A percentile compares a stretch with the other conserved stretches of the same genome.
phyloP scores from a whole-genome alignment of 208 protist species.

The Trypanosoma platydactyli region DNA sequence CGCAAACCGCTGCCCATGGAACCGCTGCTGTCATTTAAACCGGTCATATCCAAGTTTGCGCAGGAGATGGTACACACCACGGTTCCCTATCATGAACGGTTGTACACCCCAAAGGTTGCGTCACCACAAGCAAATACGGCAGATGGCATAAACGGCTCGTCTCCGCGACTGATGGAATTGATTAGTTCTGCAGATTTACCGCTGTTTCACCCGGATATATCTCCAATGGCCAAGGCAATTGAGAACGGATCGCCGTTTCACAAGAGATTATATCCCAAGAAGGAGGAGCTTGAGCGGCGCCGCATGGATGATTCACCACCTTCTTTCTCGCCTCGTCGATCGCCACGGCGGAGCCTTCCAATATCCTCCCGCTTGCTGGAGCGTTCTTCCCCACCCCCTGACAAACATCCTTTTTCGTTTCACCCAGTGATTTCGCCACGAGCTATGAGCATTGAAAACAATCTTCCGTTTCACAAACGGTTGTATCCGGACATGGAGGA shows the following conservation, averaged over 20 bases:
- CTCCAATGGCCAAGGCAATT: slow-evolving; percentile 19
- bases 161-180: slow-evolving; percentile 6
- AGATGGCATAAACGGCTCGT: background rate
- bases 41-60: slow-evolving; percentile 25
- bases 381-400: slow-evolving; percentile 17
- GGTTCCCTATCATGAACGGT: slow-evolving; percentile 23
- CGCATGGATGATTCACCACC: slow-evolving; percentile 3
- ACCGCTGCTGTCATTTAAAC: slow-evolving; percentile 19
- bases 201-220: slow-evolving; percentile 26
- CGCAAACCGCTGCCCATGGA: background rate
- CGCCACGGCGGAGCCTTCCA: slow-evolving; percentile 7
- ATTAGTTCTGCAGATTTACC: background rate
- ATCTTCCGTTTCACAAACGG: slow-evolving; percentile 35
- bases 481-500: slow-evolving; percentile 33
- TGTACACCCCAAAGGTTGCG: slow-evolving; percentile 11
- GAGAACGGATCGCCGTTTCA: slow-evolving; percentile 10
- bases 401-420: slow-evolving; percentile 24
- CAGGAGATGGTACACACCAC: slow-evolving; percentile 1
- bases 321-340: slow-evolving; percentile 7
- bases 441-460: slow-evolving; percentile 30
- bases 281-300: slow-evolving; percentile 15
- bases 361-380: slow-evolving; percentile 27
- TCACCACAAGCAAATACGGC: background rate
- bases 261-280: slow-evolving; percentile 20
- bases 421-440: slow-evolving; percentile 51